phyloP scores from a whole-genome alignment of 345 rosid species.

The Durio zibethinus region DNA sequence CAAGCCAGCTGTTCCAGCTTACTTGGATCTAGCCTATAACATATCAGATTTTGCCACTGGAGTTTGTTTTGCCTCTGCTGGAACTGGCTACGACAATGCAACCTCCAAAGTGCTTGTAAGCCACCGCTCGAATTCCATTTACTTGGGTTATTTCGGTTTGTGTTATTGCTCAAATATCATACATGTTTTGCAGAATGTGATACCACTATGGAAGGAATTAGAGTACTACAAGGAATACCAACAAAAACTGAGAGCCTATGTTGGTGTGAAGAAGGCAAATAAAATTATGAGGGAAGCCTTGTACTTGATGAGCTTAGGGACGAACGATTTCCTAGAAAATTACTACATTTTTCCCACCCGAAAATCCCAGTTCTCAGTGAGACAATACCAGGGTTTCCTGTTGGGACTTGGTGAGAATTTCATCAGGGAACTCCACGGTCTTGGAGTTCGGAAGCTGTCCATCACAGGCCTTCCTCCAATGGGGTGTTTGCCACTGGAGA shows the following conservation, averaged over 20 bases:
- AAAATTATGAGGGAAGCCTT: constrained; percentile 33
- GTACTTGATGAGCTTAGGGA: constrained; percentile 55
- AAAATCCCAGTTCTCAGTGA: constrained; percentile 30
- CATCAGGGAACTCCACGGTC: constrained; percentile 31
- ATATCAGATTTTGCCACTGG: constrained; percentile 54
- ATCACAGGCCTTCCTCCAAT: constrained; percentile 59
- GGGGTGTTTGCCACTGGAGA: constrained; percentile 74
- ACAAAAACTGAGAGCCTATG: constrained; percentile 34
- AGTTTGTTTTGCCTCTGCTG: constrained; percentile 61
- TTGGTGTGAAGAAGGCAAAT: constrained; percentile 38
- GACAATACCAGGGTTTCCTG: constrained; percentile 46
- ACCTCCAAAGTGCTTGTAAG: constrained; percentile 54
- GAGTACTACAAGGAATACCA: constrained; percentile 54
- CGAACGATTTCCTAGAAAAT: constrained; percentile 65
- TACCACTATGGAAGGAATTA: constrained; percentile 55
- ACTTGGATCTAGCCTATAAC: constrained; percentile 43
- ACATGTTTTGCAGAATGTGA: constrained; percentile 46
- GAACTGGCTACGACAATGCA: constrained; percentile 54
- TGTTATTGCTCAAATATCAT: no score
- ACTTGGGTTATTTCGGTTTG: no score
- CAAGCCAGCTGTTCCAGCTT: constrained; percentile 48
- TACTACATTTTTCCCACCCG: constrained; percentile 40
- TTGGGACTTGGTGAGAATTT: constrained; percentile 34
- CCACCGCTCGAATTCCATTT: neutral
- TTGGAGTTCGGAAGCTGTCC: constrained; percentile 55